Evolutionary conservation across 2,329 filamentous ascomycete species (phyloP).

Genomic region (Colletotrichum limetticola): DNA sequence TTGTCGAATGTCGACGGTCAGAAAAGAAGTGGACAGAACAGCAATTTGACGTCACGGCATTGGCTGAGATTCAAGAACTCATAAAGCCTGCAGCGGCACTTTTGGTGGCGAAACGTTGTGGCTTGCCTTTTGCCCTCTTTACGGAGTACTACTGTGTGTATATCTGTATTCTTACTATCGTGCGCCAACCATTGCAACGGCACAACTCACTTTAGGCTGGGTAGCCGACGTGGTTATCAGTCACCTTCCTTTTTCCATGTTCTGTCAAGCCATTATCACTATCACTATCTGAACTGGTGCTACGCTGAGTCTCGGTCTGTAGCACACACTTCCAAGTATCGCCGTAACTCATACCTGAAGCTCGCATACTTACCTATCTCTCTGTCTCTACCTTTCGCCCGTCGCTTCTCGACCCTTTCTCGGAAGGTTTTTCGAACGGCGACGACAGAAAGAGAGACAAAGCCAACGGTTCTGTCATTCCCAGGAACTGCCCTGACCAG

Average conservation of each 20-base stretch:
- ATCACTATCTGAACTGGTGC: not conserved
- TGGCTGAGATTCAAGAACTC: slow-evolving; percentile 8
- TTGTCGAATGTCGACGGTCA: not conserved
- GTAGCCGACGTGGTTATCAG: not conserved
- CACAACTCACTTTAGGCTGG: not conserved
- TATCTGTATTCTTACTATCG: no score
- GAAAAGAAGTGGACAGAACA: slow-evolving; percentile 9
- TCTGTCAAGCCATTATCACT: not conserved
- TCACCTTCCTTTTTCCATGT: slow-evolving; percentile 6
- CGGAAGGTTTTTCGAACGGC: not conserved
- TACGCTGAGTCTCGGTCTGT: not conserved
- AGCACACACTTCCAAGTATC: not conserved
- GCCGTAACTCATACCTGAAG: not conserved
- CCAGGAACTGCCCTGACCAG: not conserved
- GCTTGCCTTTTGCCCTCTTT: not conserved
- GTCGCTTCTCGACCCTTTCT: not conserved
- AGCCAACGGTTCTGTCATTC: not conserved
- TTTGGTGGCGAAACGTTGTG: slow-evolving; percentile 4
- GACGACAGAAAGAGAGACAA: not conserved
- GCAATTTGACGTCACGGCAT: slow-evolving; percentile 30
- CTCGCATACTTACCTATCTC: not conserved
- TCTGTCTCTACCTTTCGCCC: no score
- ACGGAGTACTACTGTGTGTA: no score
- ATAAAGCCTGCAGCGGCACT: not conserved
- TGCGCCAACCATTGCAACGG: not conserved